Evolutionary conservation across 2,329 filamentous ascomycete species (phyloP).

Genomic region (Xylaria sp.): DNA sequence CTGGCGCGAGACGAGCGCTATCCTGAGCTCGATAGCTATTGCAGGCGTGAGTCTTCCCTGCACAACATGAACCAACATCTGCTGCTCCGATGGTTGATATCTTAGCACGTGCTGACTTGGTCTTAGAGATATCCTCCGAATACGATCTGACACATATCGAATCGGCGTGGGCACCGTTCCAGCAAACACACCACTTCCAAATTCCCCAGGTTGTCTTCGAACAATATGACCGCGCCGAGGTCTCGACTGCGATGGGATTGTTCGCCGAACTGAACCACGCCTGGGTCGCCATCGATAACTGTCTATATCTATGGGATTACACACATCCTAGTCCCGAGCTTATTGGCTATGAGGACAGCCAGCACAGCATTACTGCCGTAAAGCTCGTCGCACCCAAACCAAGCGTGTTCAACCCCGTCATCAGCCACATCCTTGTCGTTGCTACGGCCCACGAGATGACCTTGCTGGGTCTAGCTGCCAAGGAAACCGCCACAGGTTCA

Average conservation of each 20-base stretch:
- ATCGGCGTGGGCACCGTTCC: conserved; percentile 86
- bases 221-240: conserved; percentile 87
- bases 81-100: conserved; percentile 12
- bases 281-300: conserved; percentile 96
- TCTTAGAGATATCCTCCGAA: conserved; percentile 83
- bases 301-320: conserved; percentile 97
- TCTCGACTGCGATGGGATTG: conserved; percentile 92
- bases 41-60: conserved; percentile 75
- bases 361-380: conserved; percentile 89
- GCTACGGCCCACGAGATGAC: conserved; percentile 88
- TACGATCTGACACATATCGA: conserved; percentile 81
- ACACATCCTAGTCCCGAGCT: conserved; percentile 90
- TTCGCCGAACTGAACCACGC: conserved; percentile 96
- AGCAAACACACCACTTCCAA: conserved; percentile 85
- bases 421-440: conserved; percentile 89
- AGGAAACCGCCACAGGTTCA: conserved; percentile 73
- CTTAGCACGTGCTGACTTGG: conserved; percentile 44
- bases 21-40: conserved; percentile 89
- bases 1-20: conserved; percentile 81
- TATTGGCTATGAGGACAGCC: conserved; percentile 90
- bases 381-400: conserved; percentile 85
- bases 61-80: background rate
- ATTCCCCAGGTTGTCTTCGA: conserved; percentile 94
- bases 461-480: conserved; percentile 83
- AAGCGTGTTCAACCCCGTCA: conserved; percentile 86